Evolutionary conservation across 192 early-diverging fungal genomes (phyloP), one percentile per base, ranked within the genome.

Genomic region (Paraglomus brasilianum): DNA sequence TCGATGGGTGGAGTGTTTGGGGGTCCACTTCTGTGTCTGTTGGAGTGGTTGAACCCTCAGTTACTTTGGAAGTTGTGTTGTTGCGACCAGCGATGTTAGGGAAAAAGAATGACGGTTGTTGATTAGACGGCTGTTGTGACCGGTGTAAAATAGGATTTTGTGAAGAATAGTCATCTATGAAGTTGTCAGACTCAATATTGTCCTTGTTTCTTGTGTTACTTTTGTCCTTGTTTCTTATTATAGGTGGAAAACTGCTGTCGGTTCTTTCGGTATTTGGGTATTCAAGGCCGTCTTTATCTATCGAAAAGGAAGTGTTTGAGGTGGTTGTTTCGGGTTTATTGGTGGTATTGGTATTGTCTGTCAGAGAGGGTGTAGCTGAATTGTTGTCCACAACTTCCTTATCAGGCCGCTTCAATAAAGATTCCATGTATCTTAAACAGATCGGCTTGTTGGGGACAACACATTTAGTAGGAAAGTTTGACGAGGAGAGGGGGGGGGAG

Each of bases 381-480:
- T 64, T 64, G 22, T 46, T 47, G 30, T 56, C 53, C 53, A 56
- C 53, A 21, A 56, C 53, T 22, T 56, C 53, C 7, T 66, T 66
- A 30, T 30, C 30, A 50, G 38, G 38, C 15, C 48, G 41, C 38
- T 46, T 52, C 9, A 49, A 17, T 36, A n/a, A 13, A 66, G 64
- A 17, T n/a, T 66, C 64, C 64, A 66, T 66, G 47, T 66, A 66
- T 52, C 49, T 50, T 66, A 50, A 39, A 50, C 64, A 50, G 64
- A 66, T 66, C 64, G 46, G 22, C 11, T 24, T 21, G 45, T 66
- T 38, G 64, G 42, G 17, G 21, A 66, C 48, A 66, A 17, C 42
- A 39, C 64, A 66, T 66, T 66, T 66, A 66, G 61, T 64, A n/a
- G 40, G 21, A 64, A 19, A n/a, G 30, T 61, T 38, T 36, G 38